Base-by-base conservation (phyloP, 2,329 filamentous ascomycete genomes). In the Penicillium digitatum region DNA sequence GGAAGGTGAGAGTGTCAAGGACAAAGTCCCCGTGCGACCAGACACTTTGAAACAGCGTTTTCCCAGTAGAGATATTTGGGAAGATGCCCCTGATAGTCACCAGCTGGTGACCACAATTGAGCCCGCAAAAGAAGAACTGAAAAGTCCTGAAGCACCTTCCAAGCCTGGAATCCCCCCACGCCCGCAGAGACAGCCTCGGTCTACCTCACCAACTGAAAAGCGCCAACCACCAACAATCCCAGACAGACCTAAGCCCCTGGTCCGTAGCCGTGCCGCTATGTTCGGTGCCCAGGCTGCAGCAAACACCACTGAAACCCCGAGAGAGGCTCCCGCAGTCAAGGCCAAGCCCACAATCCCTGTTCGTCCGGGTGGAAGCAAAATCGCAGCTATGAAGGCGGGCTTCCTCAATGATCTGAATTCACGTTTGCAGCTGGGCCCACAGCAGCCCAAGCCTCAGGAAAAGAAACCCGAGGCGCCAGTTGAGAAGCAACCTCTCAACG, bases 371-470 rank as follows among this genome's bases (percentile, higher is more conserved):
- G 89, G 89, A 10, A 84, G 85, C 65, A 97, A 97, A 78, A 95
- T 99, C 70, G 90, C 92, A 16, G 88, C 90, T 24, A 78, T 99
- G 31, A 91, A 95, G 74, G 89, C 89, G 35, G 90, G 89, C 3
- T 97, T 99, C 73, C 85, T 99, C 81, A 91, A 86, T 42, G 93
- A 97, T 68, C 78, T 99, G 39, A 96, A 97, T 73, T 92, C 90
- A 65, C 88, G 91, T 46, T 79, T 99, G 27, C 87, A 90, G 68
- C 76, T 95, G 34, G 94, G 94, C 1, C 93, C 92, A n/a, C 86
- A 89, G 63, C 84, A 81, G 43, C 66, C 86, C 1, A 92, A 90
- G 77, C 87, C 89, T 62, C 87, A 89, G 66, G 87, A 92, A 61
- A 76, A 81, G 38, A 76, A 79, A 14, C 80, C 85, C 49, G 81